Evolutionary conservation across 208 protist species (phyloP).

Genomic region (Novymonas esmeraldas): DNA sequence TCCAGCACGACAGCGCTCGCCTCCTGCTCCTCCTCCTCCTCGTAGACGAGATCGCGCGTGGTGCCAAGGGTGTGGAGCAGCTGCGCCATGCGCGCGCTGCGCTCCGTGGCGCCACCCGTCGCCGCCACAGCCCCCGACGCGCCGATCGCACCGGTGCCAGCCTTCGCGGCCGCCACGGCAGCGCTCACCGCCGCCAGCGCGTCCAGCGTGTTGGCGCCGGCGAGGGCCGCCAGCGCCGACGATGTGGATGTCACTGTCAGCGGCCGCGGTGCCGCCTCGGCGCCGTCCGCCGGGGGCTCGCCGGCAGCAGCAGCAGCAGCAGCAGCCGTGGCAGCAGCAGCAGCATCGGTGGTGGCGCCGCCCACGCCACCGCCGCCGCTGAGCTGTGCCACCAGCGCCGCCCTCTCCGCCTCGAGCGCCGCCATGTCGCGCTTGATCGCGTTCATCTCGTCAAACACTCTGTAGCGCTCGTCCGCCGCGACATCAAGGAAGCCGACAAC

Average conservation of each 20-base stretch:
- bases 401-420: conserved; percentile 35
- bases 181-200: not conserved
- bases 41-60: conserved; percentile 22
- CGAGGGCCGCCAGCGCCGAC: conserved; percentile 15
- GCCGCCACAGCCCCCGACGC: not conserved
- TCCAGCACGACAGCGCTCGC: conserved; percentile 23
- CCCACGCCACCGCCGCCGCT: not conserved
- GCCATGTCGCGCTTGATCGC: conserved; percentile 44
- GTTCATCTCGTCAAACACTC: conserved; percentile 57
- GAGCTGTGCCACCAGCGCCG: conserved; percentile 22
- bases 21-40: conserved; percentile 38
- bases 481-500: conserved; percentile 62
- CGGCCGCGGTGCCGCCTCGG: not conserved
- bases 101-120: not conserved
- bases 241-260: conserved; percentile 6
- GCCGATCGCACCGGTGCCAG: not conserved
- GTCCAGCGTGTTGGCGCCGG: conserved; percentile 11
- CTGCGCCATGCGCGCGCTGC: conserved; percentile 3
- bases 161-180: not conserved
- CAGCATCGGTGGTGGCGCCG: no score
- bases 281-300: not conserved
- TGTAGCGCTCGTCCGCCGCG: conserved; percentile 53
- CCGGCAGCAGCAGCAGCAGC: not conserved
- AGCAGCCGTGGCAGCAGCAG: not conserved
- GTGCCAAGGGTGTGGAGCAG: conserved; percentile 31